These are phyloP conservation scores for Cryomyces antarcticus DNA, from an alignment of 495 filamentous ascomycete species.

Conservation along the genomic window DNA sequence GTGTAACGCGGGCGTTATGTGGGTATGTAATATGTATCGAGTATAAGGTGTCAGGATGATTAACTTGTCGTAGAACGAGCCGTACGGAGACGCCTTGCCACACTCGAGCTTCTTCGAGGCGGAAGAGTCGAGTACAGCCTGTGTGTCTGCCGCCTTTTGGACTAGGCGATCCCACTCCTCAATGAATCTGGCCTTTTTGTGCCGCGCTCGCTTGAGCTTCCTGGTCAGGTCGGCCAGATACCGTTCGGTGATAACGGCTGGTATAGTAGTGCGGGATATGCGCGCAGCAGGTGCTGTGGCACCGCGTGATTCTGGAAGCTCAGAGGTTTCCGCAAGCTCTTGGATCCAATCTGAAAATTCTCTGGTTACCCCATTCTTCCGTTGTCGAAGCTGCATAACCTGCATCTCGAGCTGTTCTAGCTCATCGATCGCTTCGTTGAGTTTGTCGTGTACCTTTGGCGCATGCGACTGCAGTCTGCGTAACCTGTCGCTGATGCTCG, in stretches of 20 bases:
- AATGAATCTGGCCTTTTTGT: conserved; percentile 61
- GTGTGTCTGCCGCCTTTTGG: conserved; percentile 46
- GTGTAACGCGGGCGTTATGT: conserved; percentile 43
- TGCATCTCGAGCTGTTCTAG: conserved; percentile 67
- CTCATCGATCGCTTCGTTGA: conserved; percentile 65
- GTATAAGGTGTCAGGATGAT: conserved; percentile 66
- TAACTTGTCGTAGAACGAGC: conserved; percentile 30
- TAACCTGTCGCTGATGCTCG: conserved; percentile 49
- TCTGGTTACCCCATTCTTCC: conserved; percentile 65
- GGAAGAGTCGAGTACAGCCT: conserved; percentile 68
- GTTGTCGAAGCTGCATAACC: conserved; percentile 51
- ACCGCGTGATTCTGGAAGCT: conserved; percentile 39
- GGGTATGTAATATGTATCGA: conserved; percentile 55
- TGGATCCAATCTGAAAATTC: conserved; percentile 91
- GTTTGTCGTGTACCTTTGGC: conserved; percentile 62
- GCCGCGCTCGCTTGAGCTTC: conserved; percentile 56
- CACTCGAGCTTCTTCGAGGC: conserved; percentile 66
- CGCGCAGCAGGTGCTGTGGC: conserved; percentile 4
- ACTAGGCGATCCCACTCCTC: conserved; percentile 73
- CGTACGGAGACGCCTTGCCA: conserved; percentile 31
- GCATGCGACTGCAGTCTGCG: conserved; percentile 58
- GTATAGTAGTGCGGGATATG: conserved; percentile 30
- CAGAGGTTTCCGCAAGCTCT: conserved; percentile 56
- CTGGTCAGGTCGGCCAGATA: conserved; percentile 80
- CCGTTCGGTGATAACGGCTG: conserved; percentile 75